A percentile compares a stretch with the other conserved stretches of the same genome.
These are phyloP conservation scores for Talaromyces islandicus DNA, from an alignment of 2,329 filamentous ascomycete species.

Conservation along the genomic window DNA sequence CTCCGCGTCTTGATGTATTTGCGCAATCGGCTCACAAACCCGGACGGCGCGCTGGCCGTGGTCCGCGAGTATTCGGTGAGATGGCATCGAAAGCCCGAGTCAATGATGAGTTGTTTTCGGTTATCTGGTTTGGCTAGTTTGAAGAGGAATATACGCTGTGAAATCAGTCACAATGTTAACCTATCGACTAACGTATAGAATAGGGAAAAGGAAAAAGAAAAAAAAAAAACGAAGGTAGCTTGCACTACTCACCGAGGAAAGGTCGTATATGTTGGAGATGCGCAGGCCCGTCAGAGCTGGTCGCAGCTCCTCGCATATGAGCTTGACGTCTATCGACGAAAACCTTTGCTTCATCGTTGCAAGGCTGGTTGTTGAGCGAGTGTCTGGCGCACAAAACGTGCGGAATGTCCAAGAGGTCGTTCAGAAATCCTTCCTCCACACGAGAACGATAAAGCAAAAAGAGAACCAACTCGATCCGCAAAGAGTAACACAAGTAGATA, in stretches of 20 bases:
- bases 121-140: slow-evolving; percentile 89
- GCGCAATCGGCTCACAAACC: slow-evolving; percentile 77
- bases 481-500: background rate
- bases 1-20: slow-evolving; percentile 84
- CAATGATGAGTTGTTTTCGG: slow-evolving; percentile 84
- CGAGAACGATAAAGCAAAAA: background rate
- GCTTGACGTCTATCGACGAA: slow-evolving; percentile 60
- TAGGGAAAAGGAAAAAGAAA: too few species aligned
- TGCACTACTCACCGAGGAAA: slow-evolving; percentile 64
- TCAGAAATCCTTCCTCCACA: background rate
- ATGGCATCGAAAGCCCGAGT: slow-evolving; percentile 94
- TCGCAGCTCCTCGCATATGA: slow-evolving; percentile 90
- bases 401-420: background rate
- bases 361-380: background rate
- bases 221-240: background rate
- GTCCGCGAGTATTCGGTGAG: slow-evolving; percentile 85
- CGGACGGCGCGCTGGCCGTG: slow-evolving; percentile 75
- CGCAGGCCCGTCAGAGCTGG: slow-evolving; percentile 69
- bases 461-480: background rate
- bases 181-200: too few species aligned
- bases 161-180: background rate
- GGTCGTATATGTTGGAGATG: slow-evolving; percentile 90
- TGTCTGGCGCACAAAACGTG: background rate
- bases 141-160: slow-evolving; percentile 78
- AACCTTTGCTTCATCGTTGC: slow-evolving; percentile 53